Evolutionary conservation across 352 stramenopile species (phyloP), one percentile per base, ranked within the genome.

Genomic region (Saprolegnia parasitica): DNA sequence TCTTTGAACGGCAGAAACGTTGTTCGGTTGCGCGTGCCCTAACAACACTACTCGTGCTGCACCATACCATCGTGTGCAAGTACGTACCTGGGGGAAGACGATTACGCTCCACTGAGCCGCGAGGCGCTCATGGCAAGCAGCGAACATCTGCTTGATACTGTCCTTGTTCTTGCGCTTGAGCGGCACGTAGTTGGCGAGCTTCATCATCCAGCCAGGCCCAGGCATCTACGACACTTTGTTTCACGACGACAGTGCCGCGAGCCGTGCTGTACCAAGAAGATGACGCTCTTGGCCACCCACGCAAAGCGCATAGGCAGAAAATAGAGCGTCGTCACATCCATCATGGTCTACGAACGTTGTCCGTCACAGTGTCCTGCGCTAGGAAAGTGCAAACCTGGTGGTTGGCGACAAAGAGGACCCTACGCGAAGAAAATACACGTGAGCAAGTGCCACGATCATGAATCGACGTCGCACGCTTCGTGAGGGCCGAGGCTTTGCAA

Each of bases 131-230:
- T 56, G 39, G 40, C 26, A 42, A 2, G 35, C 21, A 5, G 29
- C 47, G 56, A 58, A 67, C 46, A 67, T 56, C 29, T 52, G 24
- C 29, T 32, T 18, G 13, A 58, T 45, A 29, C 61, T 67, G 3
- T 35, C 40, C 32, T 67, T 58, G 61, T 56, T 67, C 47, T 56
- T 67, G 47, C 61, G 46, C 50, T 42, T 67, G 29, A 67, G 29
- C 16, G 61, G 61, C 29, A 67, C 61, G 50, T 67, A 67, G 26
- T 67, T 67, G 46, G 61, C 61, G 29, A 67, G 61, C 40, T 67
- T 67, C 61, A 67, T 67, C 24, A 67, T 32, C 61, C 61, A 67
- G 9, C 61, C 61, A 9, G 50, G 24, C 8, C 61, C 61, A 32
- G 61, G 61, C 37, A 58, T 49, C 56, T 63, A 63, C 18, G 35